A percentile compares a stretch with the other conserved stretches of the same genome.
Conservation (phyloP, 495 filamentous ascomycete species). For the Saxispiralis lemnorum region DNA sequence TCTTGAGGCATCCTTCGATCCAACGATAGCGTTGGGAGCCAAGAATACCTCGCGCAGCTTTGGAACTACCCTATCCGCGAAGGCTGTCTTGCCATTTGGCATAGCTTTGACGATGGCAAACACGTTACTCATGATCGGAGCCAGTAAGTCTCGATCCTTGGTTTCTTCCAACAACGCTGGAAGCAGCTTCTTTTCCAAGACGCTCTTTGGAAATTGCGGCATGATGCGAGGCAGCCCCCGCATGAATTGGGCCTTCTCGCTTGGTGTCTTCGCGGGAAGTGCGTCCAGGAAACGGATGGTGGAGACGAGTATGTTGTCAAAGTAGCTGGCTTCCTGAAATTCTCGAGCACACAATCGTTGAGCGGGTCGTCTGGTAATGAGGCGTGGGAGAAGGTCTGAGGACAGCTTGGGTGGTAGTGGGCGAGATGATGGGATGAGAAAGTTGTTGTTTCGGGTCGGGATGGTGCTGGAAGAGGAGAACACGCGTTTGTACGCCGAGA, state of each 20-base stretch:
- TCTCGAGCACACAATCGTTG: constrained; percentile 75
- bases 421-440: constrained; percentile 44
- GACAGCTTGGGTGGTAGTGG: constrained; percentile 64
- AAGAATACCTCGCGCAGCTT: constrained; percentile 67
- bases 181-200: constrained; percentile 85
- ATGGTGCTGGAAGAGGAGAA: constrained; percentile 58
- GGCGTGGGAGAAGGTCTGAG: constrained; percentile 52
- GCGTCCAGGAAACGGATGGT: constrained; percentile 87
- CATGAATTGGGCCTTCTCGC: constrained; percentile 83
- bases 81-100: constrained; percentile 55
- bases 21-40: constrained; percentile 9
- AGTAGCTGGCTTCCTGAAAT: constrained; percentile 86
- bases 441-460: constrained; percentile 65
- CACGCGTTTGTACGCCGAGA: constrained; percentile 64
- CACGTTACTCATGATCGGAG: constrained; percentile 71
- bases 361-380: constrained; percentile 72
- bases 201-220: constrained; percentile 74
- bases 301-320: constrained; percentile 88
- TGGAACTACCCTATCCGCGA: constrained; percentile 72
- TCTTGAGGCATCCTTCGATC: constrained; percentile 61
- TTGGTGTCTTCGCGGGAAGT: constrained; percentile 75
- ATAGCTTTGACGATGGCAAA: constrained; percentile 69
- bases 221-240: constrained; percentile 71
- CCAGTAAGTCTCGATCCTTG: constrained; percentile 72
- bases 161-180: constrained; percentile 77